phyloP scores from a whole-genome alignment of 805 yeast genomes.

The Candida silvicultrix region DNA sequence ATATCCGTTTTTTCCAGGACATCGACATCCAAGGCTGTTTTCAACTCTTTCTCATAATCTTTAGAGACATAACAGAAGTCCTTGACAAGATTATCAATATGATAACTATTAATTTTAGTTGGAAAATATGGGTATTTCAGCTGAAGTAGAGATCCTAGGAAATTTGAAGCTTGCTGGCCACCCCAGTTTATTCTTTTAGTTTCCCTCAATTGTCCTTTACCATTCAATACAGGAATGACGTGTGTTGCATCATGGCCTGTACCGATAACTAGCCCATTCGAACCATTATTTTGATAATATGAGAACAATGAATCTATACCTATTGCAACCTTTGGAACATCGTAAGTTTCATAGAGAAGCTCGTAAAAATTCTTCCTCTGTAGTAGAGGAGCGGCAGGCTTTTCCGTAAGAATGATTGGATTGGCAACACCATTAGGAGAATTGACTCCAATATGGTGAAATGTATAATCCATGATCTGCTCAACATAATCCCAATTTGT shows the following conservation, averaged over 20 bases:
- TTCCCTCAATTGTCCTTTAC: conserved; percentile 56
- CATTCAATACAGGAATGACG: conserved; percentile 74
- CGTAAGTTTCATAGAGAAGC: conserved; percentile 77
- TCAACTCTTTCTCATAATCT: conserved; percentile 61
- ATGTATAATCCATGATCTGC: conserved; percentile 73
- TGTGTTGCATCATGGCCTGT: conserved; percentile 80
- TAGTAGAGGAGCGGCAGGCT: conserved; percentile 59
- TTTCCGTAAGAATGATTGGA: conserved; percentile 79
- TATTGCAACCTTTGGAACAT: conserved; percentile 64
- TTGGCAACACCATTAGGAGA: conserved; percentile 52
- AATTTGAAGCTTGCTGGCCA: conserved; percentile 67
- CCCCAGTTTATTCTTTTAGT: conserved; percentile 90
- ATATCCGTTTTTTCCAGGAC: conserved; percentile 63
- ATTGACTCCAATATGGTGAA: conserved; percentile 68
- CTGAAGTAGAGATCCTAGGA: conserved; percentile 53
- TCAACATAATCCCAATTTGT: conserved; percentile 94
- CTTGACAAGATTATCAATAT: conserved; percentile 61
- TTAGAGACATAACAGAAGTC: conserved; percentile 74
- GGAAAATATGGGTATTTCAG: conserved; percentile 94
- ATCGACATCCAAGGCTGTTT: conserved; percentile 50
- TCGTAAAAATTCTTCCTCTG: conserved; percentile 78
- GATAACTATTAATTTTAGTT: conserved; percentile 53
- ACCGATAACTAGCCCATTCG: conserved; percentile 70
- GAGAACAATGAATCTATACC: conserved; percentile 85
- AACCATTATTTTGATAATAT: conserved; percentile 54